phyloP scores from a whole-genome alignment of 139 green algal species.

The Picochlorum sp. region DNA sequence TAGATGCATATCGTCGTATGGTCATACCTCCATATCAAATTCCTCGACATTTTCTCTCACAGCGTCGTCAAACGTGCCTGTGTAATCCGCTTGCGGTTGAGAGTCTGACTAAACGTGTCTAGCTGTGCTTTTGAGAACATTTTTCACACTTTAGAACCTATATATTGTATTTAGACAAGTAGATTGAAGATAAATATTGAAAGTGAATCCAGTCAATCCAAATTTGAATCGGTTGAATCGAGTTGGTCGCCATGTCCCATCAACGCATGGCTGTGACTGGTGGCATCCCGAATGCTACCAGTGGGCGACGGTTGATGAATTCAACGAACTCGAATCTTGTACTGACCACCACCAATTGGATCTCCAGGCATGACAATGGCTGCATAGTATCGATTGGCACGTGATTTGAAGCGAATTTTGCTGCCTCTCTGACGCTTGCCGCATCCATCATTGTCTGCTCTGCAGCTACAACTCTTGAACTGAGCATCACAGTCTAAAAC shows the following conservation, averaged over 20 bases:
- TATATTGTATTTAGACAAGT: too few species aligned
- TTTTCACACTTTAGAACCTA: too few species aligned
- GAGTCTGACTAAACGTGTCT: not conserved
- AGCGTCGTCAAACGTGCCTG: constrained; percentile 73
- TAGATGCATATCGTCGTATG: too few species aligned
- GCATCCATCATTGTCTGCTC: not conserved
- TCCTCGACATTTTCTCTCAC: constrained; percentile 71
- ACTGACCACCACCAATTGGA: not conserved
- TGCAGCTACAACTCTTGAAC: not conserved
- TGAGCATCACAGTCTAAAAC: not conserved
- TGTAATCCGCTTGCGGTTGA: constrained; percentile 4
- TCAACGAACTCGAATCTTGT: not conserved
- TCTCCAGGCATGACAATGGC: constrained; percentile 1
- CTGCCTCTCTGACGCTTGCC: not conserved
- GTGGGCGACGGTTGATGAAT: not conserved
- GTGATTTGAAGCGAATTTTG: not conserved
- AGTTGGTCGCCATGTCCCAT: too few species aligned
- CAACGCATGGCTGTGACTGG: too few species aligned
- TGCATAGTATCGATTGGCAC: not conserved
- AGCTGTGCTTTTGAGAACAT: not conserved
- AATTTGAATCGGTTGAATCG: too few species aligned
- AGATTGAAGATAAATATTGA: too few species aligned
- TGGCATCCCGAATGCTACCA: not conserved
- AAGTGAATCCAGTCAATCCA: too few species aligned
- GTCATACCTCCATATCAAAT: constrained; percentile 73